These are phyloP conservation scores for Cardamine resedifolia DNA, from an alignment of 345 rosid genomes.

Conservation along the genomic window DNA sequence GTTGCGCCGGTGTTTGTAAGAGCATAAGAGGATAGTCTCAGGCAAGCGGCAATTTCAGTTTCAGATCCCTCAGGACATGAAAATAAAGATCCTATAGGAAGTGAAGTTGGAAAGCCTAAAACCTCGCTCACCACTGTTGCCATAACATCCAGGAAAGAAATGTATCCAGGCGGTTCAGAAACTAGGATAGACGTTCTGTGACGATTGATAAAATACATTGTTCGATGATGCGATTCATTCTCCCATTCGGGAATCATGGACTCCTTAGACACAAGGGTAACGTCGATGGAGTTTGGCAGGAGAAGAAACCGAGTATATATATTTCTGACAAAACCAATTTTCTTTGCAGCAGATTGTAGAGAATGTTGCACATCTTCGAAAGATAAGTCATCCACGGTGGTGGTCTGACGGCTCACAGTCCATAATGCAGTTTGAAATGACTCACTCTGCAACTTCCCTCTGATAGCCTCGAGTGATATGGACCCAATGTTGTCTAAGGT, in stretches of 20 bases:
- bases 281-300: constrained; percentile 60
- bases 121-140: constrained; percentile 77
- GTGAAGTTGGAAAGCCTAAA: constrained; percentile 65
- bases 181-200: constrained; percentile 60
- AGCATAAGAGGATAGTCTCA: constrained; percentile 62
- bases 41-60: constrained; percentile 50
- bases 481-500: constrained; percentile 61
- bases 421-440: constrained; percentile 72
- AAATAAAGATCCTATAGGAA: constrained; percentile 76
- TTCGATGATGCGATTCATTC: constrained; percentile 53
- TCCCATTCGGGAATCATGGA: constrained; percentile 68
- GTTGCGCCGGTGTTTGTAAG: constrained; percentile 47
- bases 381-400: constrained; percentile 36
- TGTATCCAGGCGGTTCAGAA: constrained; percentile 78
- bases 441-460: constrained; percentile 58
- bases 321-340: constrained; percentile 69
- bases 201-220: constrained; percentile 61
- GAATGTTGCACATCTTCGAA: constrained; percentile 49
- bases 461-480: constrained; percentile 49
- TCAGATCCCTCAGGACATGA: constrained; percentile 79
- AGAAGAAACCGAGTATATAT: constrained; percentile 73
- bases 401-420: constrained; percentile 45
- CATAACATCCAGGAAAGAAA: constrained; percentile 72
- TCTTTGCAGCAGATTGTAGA: constrained; percentile 58
- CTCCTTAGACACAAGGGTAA: constrained; percentile 57